A percentile compares a stretch with the other conserved stretches of the same genome.
Evolutionary conservation across 2,329 filamentous ascomycete genomes (phyloP).

Genomic region (Chrysoporthe puriensis): DNA sequence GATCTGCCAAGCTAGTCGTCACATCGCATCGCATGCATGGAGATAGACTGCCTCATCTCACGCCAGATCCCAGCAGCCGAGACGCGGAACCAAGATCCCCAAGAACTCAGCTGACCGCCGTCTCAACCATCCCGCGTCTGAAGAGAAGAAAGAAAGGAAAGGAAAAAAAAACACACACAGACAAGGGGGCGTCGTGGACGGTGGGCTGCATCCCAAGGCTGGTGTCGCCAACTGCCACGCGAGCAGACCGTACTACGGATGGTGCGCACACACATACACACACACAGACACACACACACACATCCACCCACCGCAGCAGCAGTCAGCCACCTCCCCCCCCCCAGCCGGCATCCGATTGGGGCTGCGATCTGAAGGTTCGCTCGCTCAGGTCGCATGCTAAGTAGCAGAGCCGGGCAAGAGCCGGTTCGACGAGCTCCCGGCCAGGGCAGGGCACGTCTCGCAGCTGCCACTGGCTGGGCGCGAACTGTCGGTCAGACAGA

Average conservation of each 20-base stretch:
- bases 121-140: not conserved
- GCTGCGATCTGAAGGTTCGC: too few species aligned
- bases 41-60: not conserved
- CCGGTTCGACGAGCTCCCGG: not conserved
- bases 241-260: too few species aligned
- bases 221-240: not conserved
- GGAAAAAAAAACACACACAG: too few species aligned
- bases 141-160: too few species aligned
- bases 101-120: not conserved
- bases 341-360: too few species aligned
- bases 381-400: too few species aligned
- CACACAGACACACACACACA: too few species aligned
- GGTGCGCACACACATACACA: too few species aligned
- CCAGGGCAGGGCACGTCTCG: not conserved
- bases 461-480: constrained; percentile 1
- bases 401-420: not conserved
- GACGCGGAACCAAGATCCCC: constrained; percentile 8
- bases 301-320: too few species aligned
- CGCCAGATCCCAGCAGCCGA: not conserved
- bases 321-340: too few species aligned
- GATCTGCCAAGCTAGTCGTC: not conserved
- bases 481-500: not conserved
- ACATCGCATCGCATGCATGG: not conserved
- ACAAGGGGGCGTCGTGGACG: not conserved
- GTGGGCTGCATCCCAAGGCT: not conserved